These are phyloP conservation scores for Tubosaeta brunneosetosa DNA, from an alignment of 768 basidiomycete species.

Conservation along the genomic window DNA sequence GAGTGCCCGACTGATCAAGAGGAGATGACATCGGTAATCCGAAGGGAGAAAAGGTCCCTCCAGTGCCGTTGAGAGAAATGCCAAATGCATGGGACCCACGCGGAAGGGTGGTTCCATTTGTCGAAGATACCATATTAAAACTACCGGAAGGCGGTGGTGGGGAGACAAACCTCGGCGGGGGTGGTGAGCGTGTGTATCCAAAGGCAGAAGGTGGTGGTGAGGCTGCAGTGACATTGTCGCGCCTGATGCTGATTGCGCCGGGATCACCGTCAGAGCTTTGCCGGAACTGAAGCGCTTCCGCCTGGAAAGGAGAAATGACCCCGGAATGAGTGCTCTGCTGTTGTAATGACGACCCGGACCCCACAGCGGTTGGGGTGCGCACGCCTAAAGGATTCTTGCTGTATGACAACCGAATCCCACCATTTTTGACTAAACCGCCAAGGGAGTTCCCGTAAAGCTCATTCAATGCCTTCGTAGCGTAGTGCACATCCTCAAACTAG, in stretches of 20 bases:
- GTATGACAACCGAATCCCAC: conserved; percentile 93
- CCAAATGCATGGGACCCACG: conserved; percentile 32
- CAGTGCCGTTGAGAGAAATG: conserved; percentile 26
- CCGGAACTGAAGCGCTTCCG: conserved; percentile 27
- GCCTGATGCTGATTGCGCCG: conserved; percentile 14
- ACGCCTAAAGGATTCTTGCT: conserved; percentile 98
- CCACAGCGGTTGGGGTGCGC: conserved; percentile 66
- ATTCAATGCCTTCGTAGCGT: conserved; percentile 81
- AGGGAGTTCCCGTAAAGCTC: conserved; percentile 91
- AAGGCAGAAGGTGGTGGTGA: conserved; percentile 25
- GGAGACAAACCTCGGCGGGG: conserved; percentile 32
- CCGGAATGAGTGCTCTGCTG: conserved; percentile 23
- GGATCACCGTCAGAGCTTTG: conserved; percentile 28
- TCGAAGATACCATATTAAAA: conserved; percentile 27
- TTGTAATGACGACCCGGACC: conserved; percentile 22
- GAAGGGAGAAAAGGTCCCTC: conserved; percentile 29
- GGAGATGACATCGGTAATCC: conserved; percentile 32
- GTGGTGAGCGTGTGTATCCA: conserved; percentile 32
- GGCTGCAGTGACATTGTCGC: conserved; percentile 22
- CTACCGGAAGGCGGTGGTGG: conserved; percentile 28
- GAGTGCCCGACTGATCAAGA: conserved; percentile 23
- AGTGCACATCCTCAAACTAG: conserved; percentile 86
- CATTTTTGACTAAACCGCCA: conserved; percentile 87
- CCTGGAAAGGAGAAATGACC: conserved; percentile 27
- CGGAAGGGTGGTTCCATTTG: conserved; percentile 24